A percentile compares a stretch with the other conserved stretches of the same genome.
These are phyloP conservation scores for Pisolithus tinctorius DNA, from an alignment of 768 basidiomycete species.

Conservation along the genomic window DNA sequence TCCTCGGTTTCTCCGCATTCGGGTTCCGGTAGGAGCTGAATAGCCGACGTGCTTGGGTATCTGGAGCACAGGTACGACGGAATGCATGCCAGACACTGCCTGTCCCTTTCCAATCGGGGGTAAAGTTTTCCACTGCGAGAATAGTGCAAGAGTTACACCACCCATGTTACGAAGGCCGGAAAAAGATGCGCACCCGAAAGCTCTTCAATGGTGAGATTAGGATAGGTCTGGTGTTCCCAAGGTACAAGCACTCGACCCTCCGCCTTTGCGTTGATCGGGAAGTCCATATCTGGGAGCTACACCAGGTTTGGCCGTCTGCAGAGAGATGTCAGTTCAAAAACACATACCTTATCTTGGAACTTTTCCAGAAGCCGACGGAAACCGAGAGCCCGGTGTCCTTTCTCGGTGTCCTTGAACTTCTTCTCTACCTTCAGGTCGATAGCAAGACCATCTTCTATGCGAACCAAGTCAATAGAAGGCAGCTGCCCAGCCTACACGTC, in stretches of 20 bases:
- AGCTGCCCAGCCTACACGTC: constrained; percentile 58
- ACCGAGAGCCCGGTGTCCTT: constrained; percentile 70
- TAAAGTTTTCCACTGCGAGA: constrained; percentile 54
- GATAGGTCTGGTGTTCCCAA: constrained; percentile 76
- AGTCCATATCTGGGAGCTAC: constrained; percentile 89
- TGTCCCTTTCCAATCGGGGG: constrained; percentile 77
- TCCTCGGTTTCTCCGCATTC: constrained; percentile 22
- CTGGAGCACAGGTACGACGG: constrained; percentile 83
- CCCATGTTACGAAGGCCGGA: neutral
- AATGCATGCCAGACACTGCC: constrained; percentile 93
- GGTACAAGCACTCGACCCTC: constrained; percentile 92
- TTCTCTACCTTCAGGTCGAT: constrained; percentile 52
- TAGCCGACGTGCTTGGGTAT: constrained; percentile 73
- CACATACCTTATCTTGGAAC: constrained; percentile 55
- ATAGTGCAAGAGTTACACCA: constrained; percentile 36
- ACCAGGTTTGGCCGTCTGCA: neutral
- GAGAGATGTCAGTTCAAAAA: neutral
- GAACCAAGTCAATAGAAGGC: constrained; percentile 83
- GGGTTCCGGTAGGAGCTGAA: constrained; percentile 67
- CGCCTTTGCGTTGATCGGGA: constrained; percentile 88
- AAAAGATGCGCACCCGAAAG: constrained; percentile 18
- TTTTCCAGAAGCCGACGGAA: constrained; percentile 70
- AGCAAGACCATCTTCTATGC: constrained; percentile 60
- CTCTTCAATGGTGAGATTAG: constrained; percentile 55
- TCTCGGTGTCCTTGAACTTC: constrained; percentile 54